Evolutionary conservation across 345 rosid species (phyloP), one percentile per base, ranked within the genome.

Genomic region (Microthlaspi erraticum): DNA sequence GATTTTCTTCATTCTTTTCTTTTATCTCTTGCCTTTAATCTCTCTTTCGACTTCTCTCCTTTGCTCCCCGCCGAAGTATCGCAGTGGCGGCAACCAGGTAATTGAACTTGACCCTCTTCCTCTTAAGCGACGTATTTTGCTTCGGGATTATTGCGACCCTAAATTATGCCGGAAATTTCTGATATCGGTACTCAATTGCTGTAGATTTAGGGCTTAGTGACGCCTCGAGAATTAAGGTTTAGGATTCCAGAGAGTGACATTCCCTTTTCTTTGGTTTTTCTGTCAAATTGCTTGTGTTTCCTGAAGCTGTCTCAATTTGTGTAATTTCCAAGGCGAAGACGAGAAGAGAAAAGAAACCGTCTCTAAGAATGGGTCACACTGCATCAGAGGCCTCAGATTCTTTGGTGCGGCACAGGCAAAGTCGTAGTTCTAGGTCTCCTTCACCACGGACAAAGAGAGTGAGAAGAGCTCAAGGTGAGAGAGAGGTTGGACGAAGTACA

Each of bases 381-480:
- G 33, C 58, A 26, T 72, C 82, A 37, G 46, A 74, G 45, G 75
- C 64, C 62, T 75, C 85, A 4, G 73, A 55, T 36, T 88, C 89
- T 66, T 84, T 89, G 0, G 77, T 64, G 66, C 72, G 85, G 73
- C 79, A 60, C 38, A 68, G 69, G 38, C 77, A 74, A 43, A 83
- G 70, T 37, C 81, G 78, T 38, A 64, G 57, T 42, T 79, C 87
- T 12, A 76, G 73, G 53, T 93, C 96, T 66, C 95, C 92, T 66
- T 89, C 97, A 56, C 96, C 89, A 0, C 82, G 80, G 31, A 82
- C 89, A 2, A 88, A 83, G 77, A 82, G 88, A 46, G 37, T 91
- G 73, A 82, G 81, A 75, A 83, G 82, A 76, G 81, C 80, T 32
- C 82, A 80, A 70, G 80, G 71, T 36, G 96, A 83, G 58, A 82